Conservation (phyloP, 306 rosid species). For the Potentilla sterilis region DNA sequence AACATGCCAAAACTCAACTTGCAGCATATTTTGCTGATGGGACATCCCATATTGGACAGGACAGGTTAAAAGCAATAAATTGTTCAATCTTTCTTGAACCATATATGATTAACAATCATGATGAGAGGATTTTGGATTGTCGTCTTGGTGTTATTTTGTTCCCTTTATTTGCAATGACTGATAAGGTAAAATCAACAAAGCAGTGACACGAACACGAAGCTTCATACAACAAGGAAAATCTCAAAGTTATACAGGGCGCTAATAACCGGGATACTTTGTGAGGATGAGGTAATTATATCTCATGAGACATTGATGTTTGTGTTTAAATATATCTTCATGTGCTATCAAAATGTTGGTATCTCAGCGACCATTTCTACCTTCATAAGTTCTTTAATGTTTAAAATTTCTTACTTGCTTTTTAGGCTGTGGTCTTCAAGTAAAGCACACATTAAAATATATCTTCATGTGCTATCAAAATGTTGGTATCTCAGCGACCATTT, state of each 20-base stretch:
- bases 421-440: background rate
- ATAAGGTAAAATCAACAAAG: constrained; percentile 13
- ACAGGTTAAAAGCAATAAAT: constrained; percentile 49
- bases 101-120: background rate
- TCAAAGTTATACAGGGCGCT: constrained; percentile 78
- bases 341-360: background rate
- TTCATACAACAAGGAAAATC: constrained; percentile 50
- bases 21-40: constrained; percentile 88
- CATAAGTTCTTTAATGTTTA: background rate
- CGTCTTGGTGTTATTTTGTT: background rate
- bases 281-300: constrained; percentile 58
- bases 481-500: background rate
- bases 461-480: background rate
- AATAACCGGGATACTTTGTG: constrained; percentile 60
- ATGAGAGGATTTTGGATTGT: constrained; percentile 1
- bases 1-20: constrained; percentile 62
- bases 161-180: background rate
- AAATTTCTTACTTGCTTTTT: background rate
- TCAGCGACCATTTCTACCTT: background rate
- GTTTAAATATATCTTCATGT: background rate
- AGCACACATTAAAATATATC: background rate
- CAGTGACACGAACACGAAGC: constrained; percentile 52
- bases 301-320: background rate
- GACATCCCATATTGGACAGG: constrained; percentile 53
- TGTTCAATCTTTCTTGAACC: constrained; percentile 15